phyloP scores from a whole-genome alignment of 805 yeast species.

The Kuraishia piskuri region DNA sequence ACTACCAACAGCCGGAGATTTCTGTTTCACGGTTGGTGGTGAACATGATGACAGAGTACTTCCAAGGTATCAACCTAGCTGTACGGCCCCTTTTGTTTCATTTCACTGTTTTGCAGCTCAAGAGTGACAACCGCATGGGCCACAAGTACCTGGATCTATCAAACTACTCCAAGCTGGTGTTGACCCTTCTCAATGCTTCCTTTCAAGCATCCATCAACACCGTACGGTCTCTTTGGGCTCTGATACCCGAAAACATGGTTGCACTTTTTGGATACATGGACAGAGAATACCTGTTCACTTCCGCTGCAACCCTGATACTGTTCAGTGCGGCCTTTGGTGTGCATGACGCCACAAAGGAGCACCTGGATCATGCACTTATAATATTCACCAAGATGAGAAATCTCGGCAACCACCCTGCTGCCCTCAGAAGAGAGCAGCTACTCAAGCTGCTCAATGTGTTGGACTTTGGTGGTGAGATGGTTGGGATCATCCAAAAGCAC shows the following conservation, averaged over 20 bases:
- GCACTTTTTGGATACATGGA: slow-evolving; percentile 86
- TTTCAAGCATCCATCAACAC: slow-evolving; percentile 77
- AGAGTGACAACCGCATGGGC: slow-evolving; percentile 20
- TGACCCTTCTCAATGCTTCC: slow-evolving; percentile 66
- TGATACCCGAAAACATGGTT: slow-evolving; percentile 72
- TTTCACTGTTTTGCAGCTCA: slow-evolving; percentile 61
- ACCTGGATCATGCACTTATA: slow-evolving; percentile 61
- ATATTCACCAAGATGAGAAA: slow-evolving; percentile 70
- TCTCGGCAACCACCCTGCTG: slow-evolving; percentile 76
- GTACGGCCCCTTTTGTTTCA: slow-evolving; percentile 72
- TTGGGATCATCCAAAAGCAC: slow-evolving; percentile 45
- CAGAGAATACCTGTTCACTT: slow-evolving; percentile 69
- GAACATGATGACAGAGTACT: slow-evolving; percentile 74
- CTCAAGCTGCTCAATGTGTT: slow-evolving; percentile 54
- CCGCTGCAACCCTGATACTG: slow-evolving; percentile 64
- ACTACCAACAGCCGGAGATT: slow-evolving; percentile 44
- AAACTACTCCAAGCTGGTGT: slow-evolving; percentile 56
- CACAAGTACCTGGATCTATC: slow-evolving; percentile 57
- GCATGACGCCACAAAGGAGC: slow-evolving; percentile 64
- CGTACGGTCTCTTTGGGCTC: slow-evolving; percentile 63
- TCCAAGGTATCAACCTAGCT: slow-evolving; percentile 74
- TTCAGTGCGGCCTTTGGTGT: slow-evolving; percentile 79
- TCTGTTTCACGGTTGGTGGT: slow-evolving; percentile 59
- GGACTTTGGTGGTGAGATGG: slow-evolving; percentile 62
- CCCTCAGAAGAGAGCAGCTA: slow-evolving; percentile 62